phyloP scores from a whole-genome alignment of 2,329 filamentous ascomycete genomes.

The Aspergillus sp. region DNA sequence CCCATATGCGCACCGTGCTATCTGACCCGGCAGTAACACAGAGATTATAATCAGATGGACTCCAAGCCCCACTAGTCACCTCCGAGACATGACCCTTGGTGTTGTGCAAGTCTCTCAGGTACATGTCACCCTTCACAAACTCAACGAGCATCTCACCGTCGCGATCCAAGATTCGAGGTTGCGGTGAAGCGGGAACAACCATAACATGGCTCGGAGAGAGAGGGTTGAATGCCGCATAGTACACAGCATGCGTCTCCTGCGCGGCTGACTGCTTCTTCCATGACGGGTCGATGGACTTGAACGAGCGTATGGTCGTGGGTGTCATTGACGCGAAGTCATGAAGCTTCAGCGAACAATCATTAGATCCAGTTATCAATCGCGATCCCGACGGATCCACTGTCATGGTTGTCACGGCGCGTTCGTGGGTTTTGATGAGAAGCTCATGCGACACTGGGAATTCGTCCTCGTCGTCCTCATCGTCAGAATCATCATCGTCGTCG shows the following conservation, averaged over 20 bases:
- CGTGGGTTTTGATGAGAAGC: constrained; percentile 84
- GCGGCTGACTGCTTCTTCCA: constrained; percentile 61
- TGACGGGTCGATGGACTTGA: constrained; percentile 84
- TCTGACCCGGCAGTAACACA: constrained; percentile 90
- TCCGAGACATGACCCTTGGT: constrained; percentile 96
- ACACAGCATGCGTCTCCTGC: constrained; percentile 77
- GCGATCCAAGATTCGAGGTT: constrained; percentile 79
- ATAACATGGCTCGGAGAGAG: constrained; percentile 71
- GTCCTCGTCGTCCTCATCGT: constrained; percentile 72
- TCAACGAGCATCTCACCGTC: constrained; percentile 81
- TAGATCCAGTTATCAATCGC: constrained; percentile 79
- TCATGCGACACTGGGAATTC: constrained; percentile 91
- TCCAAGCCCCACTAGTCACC: constrained; percentile 82
- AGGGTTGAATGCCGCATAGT: constrained; percentile 80
- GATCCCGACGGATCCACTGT: constrained; percentile 78
- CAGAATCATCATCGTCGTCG: constrained; percentile 49
- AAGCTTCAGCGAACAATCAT: constrained; percentile 83
- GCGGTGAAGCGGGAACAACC: constrained; percentile 78
- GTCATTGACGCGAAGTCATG: constrained; percentile 97
- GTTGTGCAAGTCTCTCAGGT: constrained; percentile 91
- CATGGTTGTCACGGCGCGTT: constrained; percentile 73
- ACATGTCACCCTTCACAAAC: constrained; percentile 98
- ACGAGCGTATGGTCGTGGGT: constrained; percentile 84
- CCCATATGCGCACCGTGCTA: constrained; percentile 94
- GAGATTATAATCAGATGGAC: constrained; percentile 72